Evolutionary conservation across 768 basidiomycete species (phyloP).

Genomic region (Tylopilus sp.): DNA sequence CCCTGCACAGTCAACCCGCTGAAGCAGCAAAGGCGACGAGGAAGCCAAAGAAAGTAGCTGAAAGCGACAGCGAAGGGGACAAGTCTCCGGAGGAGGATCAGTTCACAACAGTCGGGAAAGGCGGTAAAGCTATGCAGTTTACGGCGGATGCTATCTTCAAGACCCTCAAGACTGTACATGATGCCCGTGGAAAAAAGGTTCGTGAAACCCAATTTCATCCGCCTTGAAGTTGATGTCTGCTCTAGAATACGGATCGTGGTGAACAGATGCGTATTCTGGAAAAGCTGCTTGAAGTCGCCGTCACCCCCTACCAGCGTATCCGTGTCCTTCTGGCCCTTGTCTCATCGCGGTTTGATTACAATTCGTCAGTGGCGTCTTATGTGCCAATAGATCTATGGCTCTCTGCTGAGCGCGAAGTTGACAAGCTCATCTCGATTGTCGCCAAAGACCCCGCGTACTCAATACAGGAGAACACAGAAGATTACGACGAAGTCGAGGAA

Average conservation of each 20-base stretch:
- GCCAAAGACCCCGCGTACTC: conserved; percentile 69
- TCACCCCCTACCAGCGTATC: conserved; percentile 88
- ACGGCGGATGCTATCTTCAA: conserved; percentile 89
- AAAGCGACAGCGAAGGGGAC: conserved; percentile 42
- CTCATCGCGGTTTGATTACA: conserved; percentile 96
- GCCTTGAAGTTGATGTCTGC: conserved; percentile 8
- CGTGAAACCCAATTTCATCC: conserved; percentile 8
- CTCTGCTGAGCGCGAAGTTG: conserved; percentile 82
- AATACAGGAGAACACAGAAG: conserved; percentile 81
- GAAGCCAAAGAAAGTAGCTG: conserved; percentile 33
- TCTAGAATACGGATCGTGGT: conserved; percentile 90
- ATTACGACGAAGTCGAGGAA: conserved; percentile 90
- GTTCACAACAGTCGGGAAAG: conserved; percentile 89
- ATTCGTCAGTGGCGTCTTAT: conserved; percentile 76
- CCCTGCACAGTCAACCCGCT: conserved; percentile 47
- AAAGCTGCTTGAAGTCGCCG: conserved; percentile 79
- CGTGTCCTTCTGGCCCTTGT: conserved; percentile 92
- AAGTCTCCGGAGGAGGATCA: conserved; percentile 48
- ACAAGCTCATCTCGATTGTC: conserved; percentile 80
- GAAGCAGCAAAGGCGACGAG: conserved; percentile 38
- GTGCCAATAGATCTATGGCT: conserved; percentile 95
- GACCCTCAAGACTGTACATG: conserved; percentile 85
- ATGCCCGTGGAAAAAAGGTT: conserved; percentile 96
- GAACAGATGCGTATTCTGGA: conserved; percentile 94
- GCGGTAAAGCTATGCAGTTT: conserved; percentile 79